Conservation (phyloP, 2,329 filamentous ascomycete genomes). For the Tolypocladium cylindrosporum region DNA sequence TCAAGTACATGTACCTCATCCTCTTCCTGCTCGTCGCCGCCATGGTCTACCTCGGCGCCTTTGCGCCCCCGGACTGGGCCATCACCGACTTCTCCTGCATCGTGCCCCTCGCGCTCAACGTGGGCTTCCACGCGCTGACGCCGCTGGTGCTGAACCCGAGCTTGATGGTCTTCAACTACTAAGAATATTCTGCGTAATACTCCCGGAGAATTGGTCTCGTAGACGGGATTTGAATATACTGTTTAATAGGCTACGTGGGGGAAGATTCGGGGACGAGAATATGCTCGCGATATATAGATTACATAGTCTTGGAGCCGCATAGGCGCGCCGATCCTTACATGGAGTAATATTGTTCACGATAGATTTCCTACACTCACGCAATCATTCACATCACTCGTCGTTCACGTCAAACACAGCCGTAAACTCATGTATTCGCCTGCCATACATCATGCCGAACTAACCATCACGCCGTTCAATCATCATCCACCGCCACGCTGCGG, state of each 20-base stretch:
- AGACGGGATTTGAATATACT: not conserved
- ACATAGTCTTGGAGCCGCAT: not conserved
- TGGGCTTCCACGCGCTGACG: conserved; percentile 32
- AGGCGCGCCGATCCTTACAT: not conserved
- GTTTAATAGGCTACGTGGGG: not conserved
- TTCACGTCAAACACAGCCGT: not conserved
- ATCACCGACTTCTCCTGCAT: conserved; percentile 48
- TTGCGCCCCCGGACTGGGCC: conserved; percentile 44
- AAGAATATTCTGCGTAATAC: not conserved
- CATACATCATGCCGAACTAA: not conserved
- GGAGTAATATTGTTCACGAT: not conserved
- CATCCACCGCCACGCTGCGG: conserved; percentile 1
- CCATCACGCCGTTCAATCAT: not conserved
- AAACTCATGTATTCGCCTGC: not conserved
- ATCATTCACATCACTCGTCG: not conserved
- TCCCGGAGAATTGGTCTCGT: not conserved
- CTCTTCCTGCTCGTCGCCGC: conserved; percentile 33
- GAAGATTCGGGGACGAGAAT: not conserved
- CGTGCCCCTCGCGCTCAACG: conserved; percentile 40
- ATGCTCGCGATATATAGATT: not conserved
- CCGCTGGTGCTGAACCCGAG: conserved; percentile 53
- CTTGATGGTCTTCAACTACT: conserved; percentile 36
- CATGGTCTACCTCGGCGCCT: conserved; percentile 39
- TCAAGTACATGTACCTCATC: conserved; percentile 40
- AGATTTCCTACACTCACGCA: not conserved